phyloP scores from a whole-genome alignment of 108 stramenopile species.

The Nannochloropsis granulata region DNA sequence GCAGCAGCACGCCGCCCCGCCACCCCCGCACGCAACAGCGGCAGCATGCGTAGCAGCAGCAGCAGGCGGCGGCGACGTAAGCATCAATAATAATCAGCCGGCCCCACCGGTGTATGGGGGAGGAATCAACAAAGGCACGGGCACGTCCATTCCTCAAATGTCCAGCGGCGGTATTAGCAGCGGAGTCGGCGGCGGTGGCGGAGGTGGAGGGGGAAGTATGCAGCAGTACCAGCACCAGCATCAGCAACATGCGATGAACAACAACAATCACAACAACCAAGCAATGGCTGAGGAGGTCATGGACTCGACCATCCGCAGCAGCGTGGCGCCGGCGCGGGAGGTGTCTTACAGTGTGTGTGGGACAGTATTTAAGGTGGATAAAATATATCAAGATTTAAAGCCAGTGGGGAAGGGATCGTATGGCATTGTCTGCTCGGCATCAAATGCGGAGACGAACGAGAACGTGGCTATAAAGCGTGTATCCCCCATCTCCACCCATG shows the following conservation, averaged over 20 bases:
- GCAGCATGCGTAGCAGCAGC: not conserved
- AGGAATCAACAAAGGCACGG: no score
- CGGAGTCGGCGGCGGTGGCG: no score
- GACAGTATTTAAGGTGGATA: not conserved
- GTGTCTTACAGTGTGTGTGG: not conserved
- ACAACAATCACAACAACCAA: no score
- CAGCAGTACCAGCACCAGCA: no score
- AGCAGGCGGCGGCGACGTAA: no score
- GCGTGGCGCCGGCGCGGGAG: not conserved
- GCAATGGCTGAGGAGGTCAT: not conserved
- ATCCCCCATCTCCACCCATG: constrained; percentile 40
- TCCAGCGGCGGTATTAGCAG: no score
- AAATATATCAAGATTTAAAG: constrained; percentile 34
- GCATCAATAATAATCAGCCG: no score
- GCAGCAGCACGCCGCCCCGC: not conserved
- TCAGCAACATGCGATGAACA: no score
- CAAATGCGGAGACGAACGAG: not conserved
- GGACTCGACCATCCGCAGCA: not conserved
- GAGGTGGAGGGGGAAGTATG: no score
- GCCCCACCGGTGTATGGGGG: no score
- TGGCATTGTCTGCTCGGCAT: constrained; percentile 40
- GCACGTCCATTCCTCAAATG: no score
- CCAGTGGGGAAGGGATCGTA: constrained; percentile 47
- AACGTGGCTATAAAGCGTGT: constrained; percentile 52
- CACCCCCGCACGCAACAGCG: not conserved